Conservation (phyloP, 2,329 filamentous ascomycete species). For the Teratosphaeria zuluensis region DNA sequence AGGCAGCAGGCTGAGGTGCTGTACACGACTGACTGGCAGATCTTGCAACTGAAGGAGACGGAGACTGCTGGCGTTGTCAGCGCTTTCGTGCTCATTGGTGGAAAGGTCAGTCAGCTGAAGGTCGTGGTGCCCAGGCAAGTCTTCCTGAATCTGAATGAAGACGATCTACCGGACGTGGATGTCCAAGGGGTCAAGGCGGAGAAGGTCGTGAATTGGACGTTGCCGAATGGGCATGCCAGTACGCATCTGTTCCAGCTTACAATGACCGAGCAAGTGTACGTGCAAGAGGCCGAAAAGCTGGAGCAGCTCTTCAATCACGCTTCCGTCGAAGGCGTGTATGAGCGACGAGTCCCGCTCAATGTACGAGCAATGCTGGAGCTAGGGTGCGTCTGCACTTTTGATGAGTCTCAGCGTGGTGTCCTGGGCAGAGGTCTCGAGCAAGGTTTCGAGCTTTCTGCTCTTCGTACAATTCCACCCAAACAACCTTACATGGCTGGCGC, state of each 20-base stretch:
- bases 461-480: slow-evolving; percentile 59
- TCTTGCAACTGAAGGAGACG: slow-evolving; percentile 75
- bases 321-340: slow-evolving; percentile 94
- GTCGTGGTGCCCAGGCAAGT: slow-evolving; percentile 81
- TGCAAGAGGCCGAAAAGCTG: slow-evolving; percentile 75
- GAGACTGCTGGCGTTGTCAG: slow-evolving; percentile 77
- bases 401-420: slow-evolving; percentile 80
- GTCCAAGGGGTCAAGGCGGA: slow-evolving; percentile 80
- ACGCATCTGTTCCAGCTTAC: slow-evolving; percentile 90
- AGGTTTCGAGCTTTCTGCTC: slow-evolving; percentile 74
- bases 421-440: slow-evolving; percentile 86
- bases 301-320: slow-evolving; percentile 78
- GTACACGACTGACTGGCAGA: slow-evolving; percentile 90
- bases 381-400: slow-evolving; percentile 86
- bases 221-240: slow-evolving; percentile 91
- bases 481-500: slow-evolving; percentile 66
- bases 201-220: slow-evolving; percentile 82
- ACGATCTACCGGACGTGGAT: slow-evolving; percentile 79
- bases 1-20: slow-evolving; percentile 83
- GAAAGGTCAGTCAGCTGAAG: slow-evolving; percentile 79
- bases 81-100: slow-evolving; percentile 86
- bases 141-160: slow-evolving; percentile 82
- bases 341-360: slow-evolving; percentile 80
- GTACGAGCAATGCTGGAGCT: slow-evolving; percentile 80
- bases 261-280: slow-evolving; percentile 78